Conservation (phyloP, 2,329 filamentous ascomycete genomes). For the Colletotrichum lindemuthianum region DNA sequence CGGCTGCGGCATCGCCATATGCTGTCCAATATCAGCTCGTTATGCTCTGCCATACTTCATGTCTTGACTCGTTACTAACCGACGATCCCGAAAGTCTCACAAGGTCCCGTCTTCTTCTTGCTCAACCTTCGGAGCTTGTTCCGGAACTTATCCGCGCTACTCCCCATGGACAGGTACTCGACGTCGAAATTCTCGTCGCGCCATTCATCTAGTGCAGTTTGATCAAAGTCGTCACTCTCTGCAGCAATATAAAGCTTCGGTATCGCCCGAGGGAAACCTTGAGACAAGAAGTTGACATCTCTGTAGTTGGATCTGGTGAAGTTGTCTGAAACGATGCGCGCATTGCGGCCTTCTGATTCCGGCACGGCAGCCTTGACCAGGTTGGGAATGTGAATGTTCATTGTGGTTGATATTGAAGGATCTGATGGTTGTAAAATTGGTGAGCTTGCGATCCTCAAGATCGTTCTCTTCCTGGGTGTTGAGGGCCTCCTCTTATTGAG, state of each 20-base stretch:
- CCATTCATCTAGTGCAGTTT: constrained; percentile 50
- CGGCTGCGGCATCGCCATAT: constrained; percentile 54
- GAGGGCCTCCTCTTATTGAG: neutral
- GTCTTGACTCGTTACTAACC: constrained; percentile 41
- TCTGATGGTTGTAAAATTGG: neutral
- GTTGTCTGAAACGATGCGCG: constrained; percentile 45
- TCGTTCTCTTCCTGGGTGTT: no score
- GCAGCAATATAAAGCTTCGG: constrained; percentile 55
- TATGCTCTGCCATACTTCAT: neutral
- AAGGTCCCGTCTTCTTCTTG: constrained; percentile 48
- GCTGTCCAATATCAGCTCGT: constrained; percentile 40
- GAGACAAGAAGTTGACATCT: constrained; percentile 54
- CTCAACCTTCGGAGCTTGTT: constrained; percentile 47
- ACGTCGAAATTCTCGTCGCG: constrained; percentile 54
- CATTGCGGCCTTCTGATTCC: constrained; percentile 45
- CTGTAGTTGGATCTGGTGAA: constrained; percentile 47
- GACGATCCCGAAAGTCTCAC: constrained; percentile 55
- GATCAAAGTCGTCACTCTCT: constrained; percentile 55
- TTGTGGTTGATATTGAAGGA: constrained; percentile 2
- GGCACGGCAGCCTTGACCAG: constrained; percentile 45
- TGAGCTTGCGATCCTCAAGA: neutral
- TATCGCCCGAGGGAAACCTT: constrained; percentile 48
- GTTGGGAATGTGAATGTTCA: constrained; percentile 44
- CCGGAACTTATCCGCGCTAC: constrained; percentile 46
- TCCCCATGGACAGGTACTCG: constrained; percentile 53